Evolutionary conservation across 148 eudicot species (phyloP), one percentile per base, ranked within the genome.

Genomic region (Vaccinium vitisidaea): DNA sequence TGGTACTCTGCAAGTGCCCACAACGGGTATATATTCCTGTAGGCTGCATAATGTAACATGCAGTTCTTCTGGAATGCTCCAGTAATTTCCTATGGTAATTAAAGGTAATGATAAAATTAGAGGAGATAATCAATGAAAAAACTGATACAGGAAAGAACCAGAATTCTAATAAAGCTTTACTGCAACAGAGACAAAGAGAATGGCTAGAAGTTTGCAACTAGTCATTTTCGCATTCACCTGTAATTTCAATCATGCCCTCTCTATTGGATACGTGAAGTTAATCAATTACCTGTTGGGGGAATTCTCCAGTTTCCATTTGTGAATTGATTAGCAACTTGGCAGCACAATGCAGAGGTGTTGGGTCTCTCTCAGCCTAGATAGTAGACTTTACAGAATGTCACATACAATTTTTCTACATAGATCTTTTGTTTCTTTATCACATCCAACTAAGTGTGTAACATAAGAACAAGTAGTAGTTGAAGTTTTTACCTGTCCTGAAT

Each of bases 21-120:
- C 48, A 90, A 12, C 0, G 90, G 88, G 50, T 73, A 90, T 79
- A 88, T 88, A 23, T 88, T 82, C 61, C 90, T 86, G 83, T 90
- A 88, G 8, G 85, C 87, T 14, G 91, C 88, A 81, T 87, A 89
- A 81, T 87, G 89, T 16, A 87, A 16, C 88, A 90, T 86, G 81
- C 91, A 88, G 43, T 88, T 90, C 81, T 88, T 88, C 80, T n/a
- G 83, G 87, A 88, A 90, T 75, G 77, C 88, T n/a, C 91, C 91
- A 5, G 90, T 86, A 27, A 86, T 84, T 86, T 90, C 90, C 91
- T 90, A 88, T 10, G n/a, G 78, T 21, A 6, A 43, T 21, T 46
- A 1, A 25, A 69, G 16, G 36, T 27, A 6, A 6, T 14, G 52
- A 16, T 50, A 14, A 30, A 54, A 2, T 30, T 15, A 8, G 11